These are phyloP conservation scores for Pythium aristosporum DNA, from an alignment of 352 stramenopile genomes.

Conservation along the genomic window DNA sequence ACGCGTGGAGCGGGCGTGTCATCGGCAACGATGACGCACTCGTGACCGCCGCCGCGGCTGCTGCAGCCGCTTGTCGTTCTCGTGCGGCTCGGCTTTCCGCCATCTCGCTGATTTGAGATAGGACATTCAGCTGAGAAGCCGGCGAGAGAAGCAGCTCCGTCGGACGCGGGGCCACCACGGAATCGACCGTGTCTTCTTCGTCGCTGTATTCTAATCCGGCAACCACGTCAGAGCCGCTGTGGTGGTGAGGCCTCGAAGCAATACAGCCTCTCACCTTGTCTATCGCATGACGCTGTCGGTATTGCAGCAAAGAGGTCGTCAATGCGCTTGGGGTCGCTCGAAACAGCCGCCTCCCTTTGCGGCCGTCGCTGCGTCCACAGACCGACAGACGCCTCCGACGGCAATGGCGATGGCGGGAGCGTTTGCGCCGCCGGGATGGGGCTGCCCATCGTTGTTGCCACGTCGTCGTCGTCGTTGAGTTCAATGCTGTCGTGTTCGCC, in stretches of 20 bases:
- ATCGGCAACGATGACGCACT: background rate
- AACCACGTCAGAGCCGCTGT: background rate
- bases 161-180: background rate
- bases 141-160: constrained; percentile 55
- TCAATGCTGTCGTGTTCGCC: constrained; percentile 1
- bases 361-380: background rate
- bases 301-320: constrained; percentile 7
- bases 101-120: constrained; percentile 76
- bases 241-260: too few relatives aligned
- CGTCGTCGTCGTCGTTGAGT: constrained; percentile 22
- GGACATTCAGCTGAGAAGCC: constrained; percentile 65
- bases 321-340: constrained; percentile 8
- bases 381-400: background rate
- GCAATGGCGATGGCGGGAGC: background rate
- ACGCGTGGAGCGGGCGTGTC: constrained; percentile 6
- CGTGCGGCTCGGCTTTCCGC: constrained; percentile 35
- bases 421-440: constrained; percentile 21
- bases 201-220: background rate
- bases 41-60: background rate
- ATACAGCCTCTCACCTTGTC: background rate
- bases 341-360: background rate
- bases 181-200: background rate
- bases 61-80: constrained; percentile 4
- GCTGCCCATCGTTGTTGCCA: constrained; percentile 42
- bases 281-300: background rate